Conservation (phyloP, 495 filamentous ascomycete genomes). For the Penicilliopsis zonata region DNA sequence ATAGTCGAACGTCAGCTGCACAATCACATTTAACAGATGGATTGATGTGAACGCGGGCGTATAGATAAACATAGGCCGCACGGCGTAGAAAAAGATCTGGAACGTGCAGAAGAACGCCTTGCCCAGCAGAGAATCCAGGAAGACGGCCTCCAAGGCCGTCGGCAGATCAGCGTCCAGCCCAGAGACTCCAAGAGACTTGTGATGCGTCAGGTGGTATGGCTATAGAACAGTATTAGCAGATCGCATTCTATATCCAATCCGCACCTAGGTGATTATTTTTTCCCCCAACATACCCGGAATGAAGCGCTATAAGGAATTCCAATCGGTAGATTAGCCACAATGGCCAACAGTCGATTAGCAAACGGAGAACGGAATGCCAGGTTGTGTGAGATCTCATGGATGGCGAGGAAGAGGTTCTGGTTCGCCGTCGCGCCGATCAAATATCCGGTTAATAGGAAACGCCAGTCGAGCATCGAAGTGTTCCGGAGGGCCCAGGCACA, state of each 20-base stretch:
- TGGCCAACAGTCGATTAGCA: conserved; percentile 74
- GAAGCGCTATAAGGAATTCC: conserved; percentile 92
- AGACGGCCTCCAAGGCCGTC: conserved; percentile 79
- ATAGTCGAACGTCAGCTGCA: conserved; percentile 70
- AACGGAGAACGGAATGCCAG: conserved; percentile 81
- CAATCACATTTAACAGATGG: conserved; percentile 66
- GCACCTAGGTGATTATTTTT: not conserved
- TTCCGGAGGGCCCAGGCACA: conserved; percentile 72
- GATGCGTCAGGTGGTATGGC: conserved; percentile 98
- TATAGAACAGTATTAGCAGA: conserved; percentile 12
- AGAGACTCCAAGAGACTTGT: conserved; percentile 95
- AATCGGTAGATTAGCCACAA: conserved; percentile 93
- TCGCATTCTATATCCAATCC: conserved; percentile 3
- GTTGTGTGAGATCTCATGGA: conserved; percentile 98
- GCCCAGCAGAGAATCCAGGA: conserved; percentile 91
- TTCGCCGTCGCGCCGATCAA: conserved; percentile 91
- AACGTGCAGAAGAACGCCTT: conserved; percentile 99
- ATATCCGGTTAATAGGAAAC: conserved; percentile 79
- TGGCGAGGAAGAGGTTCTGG: conserved; percentile 97
- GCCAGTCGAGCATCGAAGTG: conserved; percentile 69
- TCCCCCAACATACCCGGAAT: conserved; percentile 53
- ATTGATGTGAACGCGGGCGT: conserved; percentile 76
- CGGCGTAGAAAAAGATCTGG: conserved; percentile 98
- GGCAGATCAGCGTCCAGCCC: conserved; percentile 95
- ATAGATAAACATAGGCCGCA: conserved; percentile 96